Evolutionary conservation across 78 protist genomes (phyloP).

Genomic region (Pigoraptor vietnamica): DNA sequence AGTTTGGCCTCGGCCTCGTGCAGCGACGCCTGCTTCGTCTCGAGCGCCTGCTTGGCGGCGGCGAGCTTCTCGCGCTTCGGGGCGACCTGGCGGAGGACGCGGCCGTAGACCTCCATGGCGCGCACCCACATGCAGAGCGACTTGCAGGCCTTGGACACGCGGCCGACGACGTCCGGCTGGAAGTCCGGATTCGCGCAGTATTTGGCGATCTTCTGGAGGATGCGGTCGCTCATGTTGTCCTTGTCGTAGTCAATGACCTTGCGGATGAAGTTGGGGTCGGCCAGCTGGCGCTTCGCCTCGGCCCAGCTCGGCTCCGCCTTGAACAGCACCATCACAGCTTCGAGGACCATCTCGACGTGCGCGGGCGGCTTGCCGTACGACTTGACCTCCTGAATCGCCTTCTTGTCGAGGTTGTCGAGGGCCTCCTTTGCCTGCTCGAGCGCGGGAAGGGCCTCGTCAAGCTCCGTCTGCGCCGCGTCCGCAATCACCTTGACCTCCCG

Average conservation of each 20-base stretch:
- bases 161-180: conserved; percentile 30
- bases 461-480: conserved; percentile 58
- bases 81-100: conserved; percentile 45
- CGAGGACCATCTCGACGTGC: conserved; percentile 50
- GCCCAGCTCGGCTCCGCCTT: conserved; percentile 55
- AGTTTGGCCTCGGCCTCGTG: conserved; percentile 12
- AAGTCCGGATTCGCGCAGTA: conserved; percentile 19
- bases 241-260: conserved; percentile 47
- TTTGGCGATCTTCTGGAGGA: conserved; percentile 37
- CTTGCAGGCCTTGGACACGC: conserved; percentile 44
- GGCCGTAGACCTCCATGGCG: conserved; percentile 49
- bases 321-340: conserved; percentile 70
- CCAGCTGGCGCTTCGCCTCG: conserved; percentile 57
- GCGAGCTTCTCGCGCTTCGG: conserved; percentile 60
- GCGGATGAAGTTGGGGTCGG: conserved; percentile 47
- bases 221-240: conserved; percentile 43
- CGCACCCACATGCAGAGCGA: conserved; percentile 64
- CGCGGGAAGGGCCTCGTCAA: conserved; percentile 71
- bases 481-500: conserved; percentile 16
- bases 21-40: conserved; percentile 24
- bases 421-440: conserved; percentile 65
- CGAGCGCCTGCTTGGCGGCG: conserved; percentile 18
- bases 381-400: conserved; percentile 58
- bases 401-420: conserved; percentile 42
- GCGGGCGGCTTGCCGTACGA: conserved; percentile 69